Evolutionary conservation across 495 filamentous ascomycete genomes (phyloP).

Genomic region (Hypoxylon crocopeplum): DNA sequence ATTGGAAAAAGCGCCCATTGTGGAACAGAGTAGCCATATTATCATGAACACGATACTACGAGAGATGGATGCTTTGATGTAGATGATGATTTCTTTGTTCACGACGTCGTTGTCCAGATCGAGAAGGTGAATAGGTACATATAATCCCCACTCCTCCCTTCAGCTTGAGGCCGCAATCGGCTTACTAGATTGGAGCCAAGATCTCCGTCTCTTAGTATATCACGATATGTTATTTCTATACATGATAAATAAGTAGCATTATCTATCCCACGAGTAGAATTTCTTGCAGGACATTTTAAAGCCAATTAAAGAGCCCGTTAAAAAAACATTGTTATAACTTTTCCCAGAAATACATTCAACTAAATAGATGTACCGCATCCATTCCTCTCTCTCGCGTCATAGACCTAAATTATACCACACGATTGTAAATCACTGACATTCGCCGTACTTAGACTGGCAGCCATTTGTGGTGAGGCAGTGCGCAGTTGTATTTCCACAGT

Average conservation of each 20-base stretch:
- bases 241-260: too few species aligned
- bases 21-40: conserved; percentile 52
- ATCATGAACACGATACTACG: neutral
- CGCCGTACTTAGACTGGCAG: conserved; percentile 42
- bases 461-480: conserved; percentile 40
- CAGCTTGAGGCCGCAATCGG: conserved; percentile 24
- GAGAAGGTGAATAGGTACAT: neutral
- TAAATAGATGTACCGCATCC: too few species aligned
- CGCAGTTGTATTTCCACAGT: conserved; percentile 44
- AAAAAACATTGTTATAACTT: too few species aligned
- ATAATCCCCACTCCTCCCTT: conserved; percentile 9
- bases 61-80: neutral
- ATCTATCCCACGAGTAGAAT: too few species aligned
- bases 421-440: conserved; percentile 29
- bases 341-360: too few species aligned
- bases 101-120: neutral
- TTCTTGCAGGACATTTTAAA: too few species aligned
- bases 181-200: neutral
- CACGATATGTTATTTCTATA: too few species aligned
- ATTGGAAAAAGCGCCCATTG: conserved; percentile 55
- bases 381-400: too few species aligned
- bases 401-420: too few species aligned
- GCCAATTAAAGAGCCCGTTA: too few species aligned
- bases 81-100: neutral
- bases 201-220: conserved; percentile 1